These are phyloP conservation scores for Cyclotella distinguenda DNA, from an alignment of 108 stramenopile species.

Conservation along the genomic window DNA sequence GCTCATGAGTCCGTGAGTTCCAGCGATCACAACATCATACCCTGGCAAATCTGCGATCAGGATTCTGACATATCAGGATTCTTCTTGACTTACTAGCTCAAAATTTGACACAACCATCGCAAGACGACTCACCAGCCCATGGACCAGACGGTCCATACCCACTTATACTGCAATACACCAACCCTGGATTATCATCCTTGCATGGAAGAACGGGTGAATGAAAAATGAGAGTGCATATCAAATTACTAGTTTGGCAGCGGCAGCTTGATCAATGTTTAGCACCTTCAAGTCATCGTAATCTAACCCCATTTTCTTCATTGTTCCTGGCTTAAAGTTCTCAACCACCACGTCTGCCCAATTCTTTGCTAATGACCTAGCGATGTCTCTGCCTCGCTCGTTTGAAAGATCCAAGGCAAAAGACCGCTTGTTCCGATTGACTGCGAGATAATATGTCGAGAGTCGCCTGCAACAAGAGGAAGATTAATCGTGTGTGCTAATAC, in stretches of 20 bases:
- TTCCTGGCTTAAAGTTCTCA: conserved; percentile 49
- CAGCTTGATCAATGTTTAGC: background rate
- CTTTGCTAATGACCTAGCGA: conserved; percentile 34
- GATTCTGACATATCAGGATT: no score
- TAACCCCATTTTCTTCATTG: conserved; percentile 33
- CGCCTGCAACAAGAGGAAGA: background rate
- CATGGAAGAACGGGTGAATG: background rate
- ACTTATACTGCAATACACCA: conserved; percentile 44
- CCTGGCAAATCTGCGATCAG: conserved; percentile 29
- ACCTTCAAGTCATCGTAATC: conserved; percentile 40
- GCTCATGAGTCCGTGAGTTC: conserved; percentile 51
- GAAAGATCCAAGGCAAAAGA: conserved; percentile 45
- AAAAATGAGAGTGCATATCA: no score
- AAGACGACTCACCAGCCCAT: no score
- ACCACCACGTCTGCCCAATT: conserved; percentile 49
- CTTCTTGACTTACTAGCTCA: no score
- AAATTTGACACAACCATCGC: no score
- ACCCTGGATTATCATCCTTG: conserved; percentile 25
- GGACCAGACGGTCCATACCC: conserved; percentile 47
- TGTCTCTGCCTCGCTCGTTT: conserved; percentile 23
- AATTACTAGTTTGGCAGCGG: no score
- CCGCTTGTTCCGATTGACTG: conserved; percentile 51
- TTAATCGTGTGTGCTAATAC: background rate
- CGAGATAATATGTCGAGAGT: conserved; percentile 44
- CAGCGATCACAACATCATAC: conserved; percentile 47